Percentiles rank a stretch among this genome's conserved stretches.
Conservation (phyloP, 164 flowering plant species). For the Santalum album region DNA sequence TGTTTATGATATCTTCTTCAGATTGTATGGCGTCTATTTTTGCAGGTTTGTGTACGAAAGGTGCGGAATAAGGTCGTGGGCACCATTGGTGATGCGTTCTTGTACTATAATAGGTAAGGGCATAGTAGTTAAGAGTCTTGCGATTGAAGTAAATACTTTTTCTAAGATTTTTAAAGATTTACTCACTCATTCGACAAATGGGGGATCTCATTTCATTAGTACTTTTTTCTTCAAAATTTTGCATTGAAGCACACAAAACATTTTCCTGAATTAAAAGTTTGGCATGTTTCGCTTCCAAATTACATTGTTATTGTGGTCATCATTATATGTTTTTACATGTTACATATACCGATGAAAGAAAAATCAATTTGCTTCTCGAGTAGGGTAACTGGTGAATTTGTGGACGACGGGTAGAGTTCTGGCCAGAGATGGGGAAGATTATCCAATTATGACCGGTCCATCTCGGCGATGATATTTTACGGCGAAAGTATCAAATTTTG, state of each 20-base stretch:
- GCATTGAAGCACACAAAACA: too few species aligned
- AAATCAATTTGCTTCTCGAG: background rate
- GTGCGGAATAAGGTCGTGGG: conserved; percentile 88
- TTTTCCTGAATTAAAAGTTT: background rate
- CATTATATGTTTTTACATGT: background rate
- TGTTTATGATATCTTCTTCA: background rate
- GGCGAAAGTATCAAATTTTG: too few species aligned
- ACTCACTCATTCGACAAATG: too few species aligned
- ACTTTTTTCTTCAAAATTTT: too few species aligned
- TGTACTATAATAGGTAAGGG: conserved; percentile 66
- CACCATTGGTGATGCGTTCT: conserved; percentile 68
- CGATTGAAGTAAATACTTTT: background rate
- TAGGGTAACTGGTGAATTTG: background rate
- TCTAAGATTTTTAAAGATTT: background rate
- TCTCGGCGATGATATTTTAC: too few species aligned
- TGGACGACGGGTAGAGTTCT: background rate
- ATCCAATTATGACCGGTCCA: too few species aligned
- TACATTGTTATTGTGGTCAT: background rate
- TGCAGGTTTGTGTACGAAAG: conserved; percentile 83
- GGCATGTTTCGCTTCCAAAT: too few species aligned
- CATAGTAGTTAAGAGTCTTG: background rate
- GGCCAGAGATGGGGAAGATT: background rate
- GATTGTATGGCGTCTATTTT: conserved; percentile 4
- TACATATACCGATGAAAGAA: background rate
- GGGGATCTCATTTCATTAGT: too few species aligned